Conservation (phyloP, 1,139 yeast genomes). For the Diutina rugosa region DNA sequence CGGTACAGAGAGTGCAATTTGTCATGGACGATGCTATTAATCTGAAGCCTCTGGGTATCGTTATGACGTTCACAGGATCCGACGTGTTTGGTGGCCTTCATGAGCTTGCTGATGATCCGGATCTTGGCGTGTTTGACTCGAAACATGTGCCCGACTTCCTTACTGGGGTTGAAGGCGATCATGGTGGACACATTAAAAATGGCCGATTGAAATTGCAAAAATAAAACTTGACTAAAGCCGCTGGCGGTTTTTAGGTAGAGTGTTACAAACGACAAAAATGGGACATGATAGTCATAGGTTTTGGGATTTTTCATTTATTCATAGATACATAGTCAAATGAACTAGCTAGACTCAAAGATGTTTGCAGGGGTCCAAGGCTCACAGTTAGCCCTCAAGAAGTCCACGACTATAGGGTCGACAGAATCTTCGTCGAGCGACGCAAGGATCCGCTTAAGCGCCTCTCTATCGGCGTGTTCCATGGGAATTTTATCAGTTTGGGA, state of each 20-base stretch:
- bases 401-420: no score
- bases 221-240: background rate
- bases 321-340: no score
- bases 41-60: constrained; percentile 17
- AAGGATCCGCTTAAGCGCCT: no score
- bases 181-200: constrained; percentile 23
- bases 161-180: constrained; percentile 59
- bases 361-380: no score
- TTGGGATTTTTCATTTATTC: no score
- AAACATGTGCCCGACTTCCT: constrained; percentile 58
- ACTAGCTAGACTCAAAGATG: no score
- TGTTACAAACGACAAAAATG: no score
- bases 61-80: constrained; percentile 46
- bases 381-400: no score
- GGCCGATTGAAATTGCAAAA: constrained; percentile 25
- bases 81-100: constrained; percentile 77
- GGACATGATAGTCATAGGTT: no score
- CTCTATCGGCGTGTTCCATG: no score
- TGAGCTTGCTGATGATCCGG: constrained; percentile 37
- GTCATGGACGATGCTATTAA: constrained; percentile 16
- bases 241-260: background rate
- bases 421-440: no score
- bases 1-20: constrained; percentile 40
- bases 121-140: constrained; percentile 28
- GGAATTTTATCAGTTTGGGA: no score